phyloP scores from a whole-genome alignment of 2,329 filamentous ascomycete genomes.

The Stachybotrys elegans region DNA sequence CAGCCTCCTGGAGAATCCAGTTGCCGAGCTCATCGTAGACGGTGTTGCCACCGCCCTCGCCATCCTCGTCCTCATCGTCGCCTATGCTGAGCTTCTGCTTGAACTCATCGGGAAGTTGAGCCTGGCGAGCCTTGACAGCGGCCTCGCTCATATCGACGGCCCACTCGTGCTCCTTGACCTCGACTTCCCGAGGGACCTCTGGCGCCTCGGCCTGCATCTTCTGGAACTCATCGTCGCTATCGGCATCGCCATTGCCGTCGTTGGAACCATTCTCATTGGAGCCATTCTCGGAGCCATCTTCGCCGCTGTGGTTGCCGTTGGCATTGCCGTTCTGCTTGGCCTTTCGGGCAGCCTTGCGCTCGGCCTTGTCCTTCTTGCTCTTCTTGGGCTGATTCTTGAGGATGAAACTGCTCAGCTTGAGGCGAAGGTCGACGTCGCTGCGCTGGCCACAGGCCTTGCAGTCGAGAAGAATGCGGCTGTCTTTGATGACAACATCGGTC shows the following conservation, averaged over 20 bases:
- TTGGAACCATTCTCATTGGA: constrained; percentile 46
- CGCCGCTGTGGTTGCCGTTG: constrained; percentile 53
- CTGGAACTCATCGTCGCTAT: constrained; percentile 89
- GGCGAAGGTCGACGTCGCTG: constrained; percentile 82
- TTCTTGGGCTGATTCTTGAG: constrained; percentile 91
- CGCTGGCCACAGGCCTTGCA: constrained; percentile 98
- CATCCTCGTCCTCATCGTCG: constrained; percentile 76
- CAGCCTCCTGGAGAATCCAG: constrained; percentile 77
- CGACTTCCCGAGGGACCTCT: constrained; percentile 44
- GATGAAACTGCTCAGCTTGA: constrained; percentile 97
- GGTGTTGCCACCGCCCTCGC: constrained; percentile 67
- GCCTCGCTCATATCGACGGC: constrained; percentile 94
- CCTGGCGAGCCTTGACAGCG: constrained; percentile 89
- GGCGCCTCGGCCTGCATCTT: constrained; percentile 63
- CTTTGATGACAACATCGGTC: constrained; percentile 93
- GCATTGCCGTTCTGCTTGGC: constrained; percentile 73
- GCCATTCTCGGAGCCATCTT: constrained; percentile 45
- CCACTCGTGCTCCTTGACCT: constrained; percentile 85
- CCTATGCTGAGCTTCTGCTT: constrained; percentile 85
- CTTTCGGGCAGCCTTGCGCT: constrained; percentile 83
- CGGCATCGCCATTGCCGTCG: constrained; percentile 58
- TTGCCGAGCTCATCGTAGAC: constrained; percentile 87
- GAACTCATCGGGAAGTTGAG: constrained; percentile 88
- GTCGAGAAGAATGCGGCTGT: constrained; percentile 85
- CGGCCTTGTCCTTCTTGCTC: constrained; percentile 96